phyloP scores from a whole-genome alignment of 768 basidiomycete genomes.

The Boletellus sp. region DNA sequence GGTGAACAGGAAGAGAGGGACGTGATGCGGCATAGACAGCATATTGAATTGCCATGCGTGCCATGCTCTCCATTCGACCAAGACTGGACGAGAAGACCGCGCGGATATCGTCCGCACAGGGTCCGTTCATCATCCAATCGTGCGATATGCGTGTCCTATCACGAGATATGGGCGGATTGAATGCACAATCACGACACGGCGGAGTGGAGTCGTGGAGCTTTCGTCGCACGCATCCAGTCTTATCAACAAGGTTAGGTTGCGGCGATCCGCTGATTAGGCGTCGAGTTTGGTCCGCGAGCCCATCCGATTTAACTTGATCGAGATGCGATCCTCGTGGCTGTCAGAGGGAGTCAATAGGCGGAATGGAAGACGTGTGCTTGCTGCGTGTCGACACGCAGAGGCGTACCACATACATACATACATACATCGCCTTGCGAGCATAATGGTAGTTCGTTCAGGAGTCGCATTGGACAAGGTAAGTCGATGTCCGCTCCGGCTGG shows the following conservation, averaged over 20 bases:
- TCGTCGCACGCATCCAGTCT: neutral
- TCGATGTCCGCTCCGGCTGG: neutral
- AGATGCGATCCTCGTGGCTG: conserved; percentile 20
- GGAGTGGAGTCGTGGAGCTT: conserved; percentile 6
- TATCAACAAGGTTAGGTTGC: conserved; percentile 15
- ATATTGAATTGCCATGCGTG: neutral
- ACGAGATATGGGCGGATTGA: conserved; percentile 11
- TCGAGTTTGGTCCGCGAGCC: neutral
- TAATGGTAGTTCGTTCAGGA: neutral
- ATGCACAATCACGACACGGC: conserved; percentile 3
- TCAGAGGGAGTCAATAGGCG: conserved; percentile 3
- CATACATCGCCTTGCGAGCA: conserved; percentile 12
- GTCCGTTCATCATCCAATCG: conserved; percentile 1
- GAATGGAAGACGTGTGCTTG: conserved; percentile 21
- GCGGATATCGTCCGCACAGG: conserved; percentile 21
- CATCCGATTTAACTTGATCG: conserved; percentile 3
- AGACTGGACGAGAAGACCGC: conserved; percentile 10
- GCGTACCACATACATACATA: neutral
- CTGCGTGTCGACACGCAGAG: conserved; percentile 8
- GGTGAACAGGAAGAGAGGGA: neutral
- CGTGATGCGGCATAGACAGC: no score
- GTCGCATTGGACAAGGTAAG: neutral
- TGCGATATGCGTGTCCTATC: conserved; percentile 14
- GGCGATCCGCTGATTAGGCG: conserved; percentile 10
- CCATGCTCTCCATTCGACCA: neutral